Evolutionary conservation across 352 stramenopile genomes (phyloP), one percentile per base, ranked within the genome.

Genomic region (Globisporangium megalacanthum): DNA sequence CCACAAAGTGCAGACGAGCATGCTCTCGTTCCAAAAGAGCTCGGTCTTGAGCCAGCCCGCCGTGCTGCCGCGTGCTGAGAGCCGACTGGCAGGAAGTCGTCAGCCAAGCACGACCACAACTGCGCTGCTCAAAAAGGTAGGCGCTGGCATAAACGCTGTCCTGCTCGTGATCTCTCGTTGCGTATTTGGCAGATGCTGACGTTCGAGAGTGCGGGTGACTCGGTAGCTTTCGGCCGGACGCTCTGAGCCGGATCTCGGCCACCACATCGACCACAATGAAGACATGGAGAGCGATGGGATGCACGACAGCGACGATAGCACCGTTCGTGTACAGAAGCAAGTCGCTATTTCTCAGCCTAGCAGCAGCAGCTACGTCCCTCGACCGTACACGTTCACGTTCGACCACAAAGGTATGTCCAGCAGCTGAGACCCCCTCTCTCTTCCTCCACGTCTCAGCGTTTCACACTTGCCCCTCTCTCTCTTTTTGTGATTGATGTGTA

Each of bases 1-100:
- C 31, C 60, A 72, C 48, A 87, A 88, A 54, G 64, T 83, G n/a
- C 80, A 90, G 56, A 87, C 74, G 14, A 87, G 77, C 58, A 69
- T 91, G 62, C 58, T 91, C 49, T 82, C 71, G 49, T 91, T 89
- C 58, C 76, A 89, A 63, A 52, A 61, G 25, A 62, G 51, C 37
- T 49, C 60, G 10, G 31, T n/a, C 42, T 41, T 48, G 37, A 58
- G n/a, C 48, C 49, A 54, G 10, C 36, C 49, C 9, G 41, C 54
- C 6, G 52, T 39, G 15, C 17, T 46, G 14, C 25, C 35, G 6
- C 33, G 19, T 22, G 54, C 44, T 2, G 19, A 25, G 20, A 54
- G 33, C 33, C n/a, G 45, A 37, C 35, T 48, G 6, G 41, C 33
- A 8, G 37, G 20, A 4, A 31, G 11, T 20, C 35, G 10, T 31